A percentile compares a stretch with the other conserved stretches of the same genome.
phyloP scores from a whole-genome alignment of 768 basidiomycete species.

The Phylloporus scabripes region DNA sequence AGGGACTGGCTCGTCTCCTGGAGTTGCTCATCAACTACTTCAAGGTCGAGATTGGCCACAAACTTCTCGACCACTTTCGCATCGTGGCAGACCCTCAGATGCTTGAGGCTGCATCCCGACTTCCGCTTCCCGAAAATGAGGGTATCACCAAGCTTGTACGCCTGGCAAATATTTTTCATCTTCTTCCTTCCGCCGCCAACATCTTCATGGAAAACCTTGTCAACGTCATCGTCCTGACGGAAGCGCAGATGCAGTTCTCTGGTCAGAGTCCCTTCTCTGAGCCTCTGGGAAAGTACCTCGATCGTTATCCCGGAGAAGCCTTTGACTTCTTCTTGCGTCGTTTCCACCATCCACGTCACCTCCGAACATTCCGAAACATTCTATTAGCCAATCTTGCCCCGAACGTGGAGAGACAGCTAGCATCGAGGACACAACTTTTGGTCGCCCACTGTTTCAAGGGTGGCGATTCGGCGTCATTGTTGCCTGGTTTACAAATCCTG shows the following conservation, averaged over 20 bases:
- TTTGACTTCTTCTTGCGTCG: slow-evolving; percentile 79
- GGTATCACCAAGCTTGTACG: slow-evolving; percentile 90
- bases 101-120: slow-evolving; percentile 70
- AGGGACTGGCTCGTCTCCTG: slow-evolving; percentile 89
- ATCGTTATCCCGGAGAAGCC: slow-evolving; percentile 84
- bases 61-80: slow-evolving; percentile 93
- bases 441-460: slow-evolving; percentile 47
- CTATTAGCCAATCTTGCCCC: slow-evolving; percentile 76
- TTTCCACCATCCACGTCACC: slow-evolving; percentile 69
- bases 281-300: slow-evolving; percentile 84
- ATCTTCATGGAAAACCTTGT: slow-evolving; percentile 88
- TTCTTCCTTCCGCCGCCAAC: slow-evolving; percentile 89
- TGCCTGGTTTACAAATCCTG: slow-evolving; percentile 72
- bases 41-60: slow-evolving; percentile 98
- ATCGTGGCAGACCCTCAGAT: slow-evolving; percentile 87
- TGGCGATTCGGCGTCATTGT: slow-evolving; percentile 44
- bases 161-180: slow-evolving; percentile 96
- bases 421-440: slow-evolving; percentile 51
- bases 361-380: slow-evolving; percentile 81
- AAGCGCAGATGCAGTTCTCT: slow-evolving; percentile 87
- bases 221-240: slow-evolving; percentile 84
- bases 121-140: slow-evolving; percentile 82
- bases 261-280: slow-evolving; percentile 88
- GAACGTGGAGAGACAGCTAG: slow-evolving; percentile 62
- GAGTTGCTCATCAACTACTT: slow-evolving; percentile 97